These are phyloP conservation scores for Aspergillus egyptiacus DNA, from an alignment of 495 filamentous ascomycete genomes.

Conservation along the genomic window DNA sequence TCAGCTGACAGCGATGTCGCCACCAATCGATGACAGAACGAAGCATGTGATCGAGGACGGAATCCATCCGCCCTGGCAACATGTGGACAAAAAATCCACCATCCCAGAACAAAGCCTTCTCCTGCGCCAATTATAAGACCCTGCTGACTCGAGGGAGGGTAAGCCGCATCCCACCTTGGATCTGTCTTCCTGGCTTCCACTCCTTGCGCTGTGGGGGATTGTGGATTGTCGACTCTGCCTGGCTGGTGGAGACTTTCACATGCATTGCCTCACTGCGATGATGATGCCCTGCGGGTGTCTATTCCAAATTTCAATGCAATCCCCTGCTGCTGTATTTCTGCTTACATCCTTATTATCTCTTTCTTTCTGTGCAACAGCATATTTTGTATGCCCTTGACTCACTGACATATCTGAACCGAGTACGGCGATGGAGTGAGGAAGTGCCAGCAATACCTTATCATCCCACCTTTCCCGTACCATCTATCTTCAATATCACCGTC, in stretches of 20 bases:
- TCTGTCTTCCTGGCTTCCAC: neutral
- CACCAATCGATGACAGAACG: neutral
- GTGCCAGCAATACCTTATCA: no score
- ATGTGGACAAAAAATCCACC: neutral
- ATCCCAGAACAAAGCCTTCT: neutral
- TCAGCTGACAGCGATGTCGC: constrained; percentile 4
- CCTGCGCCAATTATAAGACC: neutral
- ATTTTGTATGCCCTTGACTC: neutral
- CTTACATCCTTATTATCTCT: neutral
- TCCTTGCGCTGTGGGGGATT: neutral
- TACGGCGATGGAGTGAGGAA: no score
- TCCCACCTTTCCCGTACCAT: no score
- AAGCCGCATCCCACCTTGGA: no score
- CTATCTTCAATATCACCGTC: no score
- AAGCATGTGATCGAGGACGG: constrained; percentile 4
- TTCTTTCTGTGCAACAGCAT: neutral
- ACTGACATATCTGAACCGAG: no score
- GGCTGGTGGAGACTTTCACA: constrained; percentile 34
- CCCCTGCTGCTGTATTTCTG: neutral
- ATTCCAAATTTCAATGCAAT: no score
- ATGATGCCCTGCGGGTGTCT: neutral
- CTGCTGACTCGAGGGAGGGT: neutral
- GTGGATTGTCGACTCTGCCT: no score
- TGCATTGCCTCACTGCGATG: constrained; percentile 18
- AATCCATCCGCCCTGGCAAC: neutral